These are phyloP conservation scores for Eimeria praecox DNA, from an alignment of 169 alveolate species.

Conservation along the genomic window DNA sequence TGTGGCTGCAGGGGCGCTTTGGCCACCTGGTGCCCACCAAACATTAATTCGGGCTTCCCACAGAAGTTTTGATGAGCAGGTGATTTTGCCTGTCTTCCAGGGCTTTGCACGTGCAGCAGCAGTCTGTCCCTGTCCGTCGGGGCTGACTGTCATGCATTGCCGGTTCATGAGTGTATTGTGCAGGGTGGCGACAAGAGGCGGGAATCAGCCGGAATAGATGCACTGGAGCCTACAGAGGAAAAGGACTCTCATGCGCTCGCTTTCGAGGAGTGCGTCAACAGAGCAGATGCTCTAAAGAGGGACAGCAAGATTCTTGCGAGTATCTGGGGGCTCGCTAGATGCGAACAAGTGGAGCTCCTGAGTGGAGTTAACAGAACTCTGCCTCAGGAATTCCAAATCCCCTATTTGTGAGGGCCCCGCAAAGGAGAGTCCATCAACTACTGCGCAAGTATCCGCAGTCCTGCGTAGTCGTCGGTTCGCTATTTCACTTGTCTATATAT, in stretches of 20 bases:
- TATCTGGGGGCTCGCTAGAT: constrained; percentile 28
- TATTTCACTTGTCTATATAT: too few species aligned
- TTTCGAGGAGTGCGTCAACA: not conserved
- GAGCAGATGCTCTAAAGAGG: not conserved
- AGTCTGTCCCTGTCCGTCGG: not conserved
- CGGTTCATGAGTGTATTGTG: not conserved
- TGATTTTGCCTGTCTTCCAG: not conserved
- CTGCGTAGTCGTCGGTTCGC: too few species aligned
- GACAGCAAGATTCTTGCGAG: constrained; percentile 22
- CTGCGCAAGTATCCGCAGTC: too few species aligned
- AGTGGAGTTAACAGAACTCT: not conserved
- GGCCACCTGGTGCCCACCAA: constrained; percentile 58
- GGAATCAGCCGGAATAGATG: not conserved
- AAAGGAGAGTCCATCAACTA: not conserved
- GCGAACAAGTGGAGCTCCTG: constrained; percentile 44
- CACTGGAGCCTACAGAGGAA: not conserved
- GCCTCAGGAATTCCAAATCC: constrained; percentile 50
- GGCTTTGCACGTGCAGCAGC: not conserved
- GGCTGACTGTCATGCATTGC: not conserved
- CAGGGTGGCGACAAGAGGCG: not conserved
- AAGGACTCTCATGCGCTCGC: constrained; percentile 2
- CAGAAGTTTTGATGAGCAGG: constrained; percentile 25
- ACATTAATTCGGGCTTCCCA: not conserved
- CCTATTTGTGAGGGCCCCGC: not conserved
- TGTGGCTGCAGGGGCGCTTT: not conserved